phyloP scores from a whole-genome alignment of 805 yeast species.

The Lipomyces orientalis region DNA sequence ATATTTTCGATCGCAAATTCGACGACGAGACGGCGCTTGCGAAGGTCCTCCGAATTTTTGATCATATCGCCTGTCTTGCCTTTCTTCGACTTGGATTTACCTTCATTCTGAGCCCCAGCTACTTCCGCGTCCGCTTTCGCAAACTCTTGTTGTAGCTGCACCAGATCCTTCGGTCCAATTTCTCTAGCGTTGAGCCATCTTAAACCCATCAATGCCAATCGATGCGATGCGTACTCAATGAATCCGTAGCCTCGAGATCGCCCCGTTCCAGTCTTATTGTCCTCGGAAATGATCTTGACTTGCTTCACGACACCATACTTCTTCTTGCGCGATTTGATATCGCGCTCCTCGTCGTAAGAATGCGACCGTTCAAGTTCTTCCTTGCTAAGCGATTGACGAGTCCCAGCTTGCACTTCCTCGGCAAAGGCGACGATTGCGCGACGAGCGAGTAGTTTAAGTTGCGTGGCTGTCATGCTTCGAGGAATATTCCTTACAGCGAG shows the following conservation, averaged over 20 bases:
- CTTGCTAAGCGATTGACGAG: conserved; percentile 83
- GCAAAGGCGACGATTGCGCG: conserved; percentile 95
- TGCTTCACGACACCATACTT: conserved; percentile 91
- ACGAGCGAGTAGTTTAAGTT: conserved; percentile 89
- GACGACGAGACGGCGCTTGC: conserved; percentile 79
- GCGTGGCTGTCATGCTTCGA: conserved; percentile 85
- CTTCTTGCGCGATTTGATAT: conserved; percentile 65
- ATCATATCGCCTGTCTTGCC: conserved; percentile 5
- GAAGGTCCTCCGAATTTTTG: conserved; percentile 44
- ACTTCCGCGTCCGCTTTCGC: conserved; percentile 42
- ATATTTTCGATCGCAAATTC: conserved; percentile 98
- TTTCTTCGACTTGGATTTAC: conserved; percentile 30
- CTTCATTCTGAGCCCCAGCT: conserved; percentile 40
- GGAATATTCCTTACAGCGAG: conserved; percentile 94
- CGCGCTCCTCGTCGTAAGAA: conserved; percentile 62
- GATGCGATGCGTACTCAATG: conserved; percentile 90
- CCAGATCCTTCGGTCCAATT: conserved; percentile 50
- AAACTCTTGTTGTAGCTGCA: conserved; percentile 48
- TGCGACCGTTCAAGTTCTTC: conserved; percentile 86
- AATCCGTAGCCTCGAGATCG: conserved; percentile 97
- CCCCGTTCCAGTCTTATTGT: conserved; percentile 89
- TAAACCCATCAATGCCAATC: conserved; percentile 90
- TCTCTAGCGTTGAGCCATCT: conserved; percentile 96
- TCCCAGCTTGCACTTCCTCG: conserved; percentile 74
- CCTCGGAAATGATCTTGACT: conserved; percentile 90